Conservation (phyloP, 2,329 filamentous ascomycete genomes). For the Alternaria dauci region DNA sequence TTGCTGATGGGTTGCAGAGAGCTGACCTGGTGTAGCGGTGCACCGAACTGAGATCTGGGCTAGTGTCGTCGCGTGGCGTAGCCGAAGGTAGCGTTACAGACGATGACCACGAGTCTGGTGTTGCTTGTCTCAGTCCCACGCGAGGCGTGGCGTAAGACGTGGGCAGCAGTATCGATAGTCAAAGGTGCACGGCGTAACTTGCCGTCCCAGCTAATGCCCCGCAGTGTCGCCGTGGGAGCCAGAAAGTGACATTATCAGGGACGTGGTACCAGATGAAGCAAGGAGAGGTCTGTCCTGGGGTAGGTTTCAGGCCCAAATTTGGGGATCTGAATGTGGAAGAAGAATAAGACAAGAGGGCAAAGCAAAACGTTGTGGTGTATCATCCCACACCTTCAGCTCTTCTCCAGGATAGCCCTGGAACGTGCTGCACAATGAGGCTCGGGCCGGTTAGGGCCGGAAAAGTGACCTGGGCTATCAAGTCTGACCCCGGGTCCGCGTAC, state of each 20-base stretch:
- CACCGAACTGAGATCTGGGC: slow-evolving; percentile 21
- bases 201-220: slow-evolving; percentile 9
- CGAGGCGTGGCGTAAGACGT: slow-evolving; percentile 22
- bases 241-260: slow-evolving; percentile 3
- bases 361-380: slow-evolving; percentile 21
- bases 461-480: slow-evolving; percentile 29
- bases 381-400: slow-evolving; percentile 9
- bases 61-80: slow-evolving; percentile 23
- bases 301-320: slow-evolving; percentile 13
- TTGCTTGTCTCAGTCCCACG: slow-evolving; percentile 15
- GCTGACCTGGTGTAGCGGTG: slow-evolving; percentile 20
- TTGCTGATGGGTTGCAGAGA: slow-evolving; percentile 19
- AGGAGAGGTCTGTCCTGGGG: slow-evolving; percentile 4
- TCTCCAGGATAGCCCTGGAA: slow-evolving; percentile 25
- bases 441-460: slow-evolving; percentile 44
- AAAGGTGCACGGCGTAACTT: slow-evolving; percentile 10
- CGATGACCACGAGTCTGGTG: slow-evolving; percentile 19
- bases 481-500: slow-evolving; percentile 22
- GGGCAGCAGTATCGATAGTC: slow-evolving; percentile 6
- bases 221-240: slow-evolving; percentile 8
- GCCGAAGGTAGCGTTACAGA: slow-evolving; percentile 14
- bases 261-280: slow-evolving; percentile 20
- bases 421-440: slow-evolving; percentile 38
- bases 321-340: background rate
- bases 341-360: slow-evolving; percentile 12